A percentile compares a stretch with the other conserved stretches of the same genome.
phyloP scores from a whole-genome alignment of 2,329 filamentous ascomycete genomes.

The Diaporthe sp. region DNA sequence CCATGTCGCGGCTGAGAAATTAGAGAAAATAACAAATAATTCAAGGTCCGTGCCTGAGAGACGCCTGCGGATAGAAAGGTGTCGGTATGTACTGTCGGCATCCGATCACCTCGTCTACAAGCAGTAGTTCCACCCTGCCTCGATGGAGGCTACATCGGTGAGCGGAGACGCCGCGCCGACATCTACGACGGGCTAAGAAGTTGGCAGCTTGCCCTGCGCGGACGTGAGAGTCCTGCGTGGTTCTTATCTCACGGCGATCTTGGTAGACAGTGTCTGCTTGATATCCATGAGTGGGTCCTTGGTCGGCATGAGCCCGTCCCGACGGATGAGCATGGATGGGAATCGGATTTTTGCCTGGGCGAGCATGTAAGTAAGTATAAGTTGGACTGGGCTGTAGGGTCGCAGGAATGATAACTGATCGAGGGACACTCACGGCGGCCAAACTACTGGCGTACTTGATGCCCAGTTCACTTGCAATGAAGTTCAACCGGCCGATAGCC shows the following conservation, averaged over 20 bases:
- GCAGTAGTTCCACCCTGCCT: neutral
- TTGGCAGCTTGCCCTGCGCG: neutral
- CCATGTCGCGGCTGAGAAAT: neutral
- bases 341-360: slow-evolving; percentile 67
- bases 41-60: too few relatives aligned
- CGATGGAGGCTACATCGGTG: too few relatives aligned
- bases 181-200: too few relatives aligned
- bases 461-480: slow-evolving; percentile 67
- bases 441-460: slow-evolving; percentile 70
- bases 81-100: neutral
- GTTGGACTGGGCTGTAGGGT: neutral
- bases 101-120: too few relatives aligned
- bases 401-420: neutral
- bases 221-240: too few relatives aligned
- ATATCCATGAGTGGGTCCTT: slow-evolving; percentile 35
- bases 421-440: slow-evolving; percentile 55
- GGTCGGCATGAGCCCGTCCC: slow-evolving; percentile 61
- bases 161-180: neutral
- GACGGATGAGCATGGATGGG: slow-evolving; percentile 72
- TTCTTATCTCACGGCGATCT: neutral
- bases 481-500: slow-evolving; percentile 65
- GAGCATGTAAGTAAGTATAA: neutral
- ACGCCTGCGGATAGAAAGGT: neutral
- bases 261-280: slow-evolving; percentile 43
- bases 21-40: neutral